Evolutionary conservation across 805 yeast species (phyloP), one percentile per base, ranked within the genome.

Genomic region (Barnettozyma vustinii): DNA sequence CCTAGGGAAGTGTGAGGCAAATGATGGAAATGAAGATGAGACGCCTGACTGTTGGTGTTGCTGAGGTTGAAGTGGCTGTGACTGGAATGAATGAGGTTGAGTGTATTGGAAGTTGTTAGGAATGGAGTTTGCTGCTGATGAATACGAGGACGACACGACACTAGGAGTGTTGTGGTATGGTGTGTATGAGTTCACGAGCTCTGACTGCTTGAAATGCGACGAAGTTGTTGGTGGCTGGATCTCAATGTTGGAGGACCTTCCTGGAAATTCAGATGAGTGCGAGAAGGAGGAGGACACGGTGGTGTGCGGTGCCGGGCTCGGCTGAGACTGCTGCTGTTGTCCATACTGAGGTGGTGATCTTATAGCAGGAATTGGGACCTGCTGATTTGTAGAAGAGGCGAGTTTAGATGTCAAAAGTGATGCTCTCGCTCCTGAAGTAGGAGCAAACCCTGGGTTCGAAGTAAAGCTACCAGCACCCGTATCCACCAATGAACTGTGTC

Each of bases 161-260:
- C 69, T 69, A 5, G 80, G 80, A 3, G 79, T 70, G 56, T 75
- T 72, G 56, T 74, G 78, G 47, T 55, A 65, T 44, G 76, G 67
- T 40, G 66, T 60, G 52, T 55, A 66, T 16, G 67, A 59, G 42
- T 58, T 58, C 9, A 54, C 53, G 4, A 52, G 45, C 13, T 56
- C 57, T 15, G 59, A 54, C 19, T 57, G 52, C 16, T 55, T 60
- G 48, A 63, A 63, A 42, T 61, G 66, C 7, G 58, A 54, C 6
- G 69, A 65, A 2, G 68, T 63, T 3, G 60, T 41, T 15, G 59
- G 61, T 25, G 52, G 61, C 36, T 57, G 56, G 9, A 64, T 56
- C 37, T 47, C 46, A 33, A 61, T 63, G 37, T 51, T 53, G n/a
- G 62, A 57, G 2, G 65, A 53, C 10, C 59, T 56, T 15, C 41